A percentile compares a stretch with the other conserved stretches of the same genome.
These are phyloP conservation scores for Eucalyptus regnans DNA, from an alignment of 345 rosid genomes.

Conservation along the genomic window DNA sequence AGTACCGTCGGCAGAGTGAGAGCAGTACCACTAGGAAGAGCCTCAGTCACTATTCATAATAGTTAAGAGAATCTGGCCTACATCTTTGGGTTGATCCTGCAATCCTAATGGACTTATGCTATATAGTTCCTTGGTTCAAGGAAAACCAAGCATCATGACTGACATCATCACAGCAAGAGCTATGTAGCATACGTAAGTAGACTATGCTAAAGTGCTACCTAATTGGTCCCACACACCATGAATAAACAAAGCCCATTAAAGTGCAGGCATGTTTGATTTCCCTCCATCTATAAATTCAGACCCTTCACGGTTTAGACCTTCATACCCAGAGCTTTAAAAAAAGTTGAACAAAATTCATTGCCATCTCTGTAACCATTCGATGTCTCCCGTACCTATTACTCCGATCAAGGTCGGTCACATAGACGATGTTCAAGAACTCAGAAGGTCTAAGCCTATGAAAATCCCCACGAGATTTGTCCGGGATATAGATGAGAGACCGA, in stretches of 20 bases:
- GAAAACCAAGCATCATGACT: not conserved
- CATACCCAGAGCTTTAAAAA: not conserved
- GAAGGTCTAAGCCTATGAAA: conserved; percentile 39
- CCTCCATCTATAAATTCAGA: conserved; percentile 15
- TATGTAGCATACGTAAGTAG: not conserved
- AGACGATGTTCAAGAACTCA: conserved; percentile 88
- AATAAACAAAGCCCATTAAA: not conserved
- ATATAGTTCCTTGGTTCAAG: not conserved
- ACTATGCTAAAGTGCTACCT: not conserved
- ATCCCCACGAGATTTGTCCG: conserved; percentile 74
- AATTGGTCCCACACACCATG: not conserved
- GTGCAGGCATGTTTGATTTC: not conserved
- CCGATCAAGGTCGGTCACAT: conserved; percentile 64
- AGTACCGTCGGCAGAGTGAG: not conserved
- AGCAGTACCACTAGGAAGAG: not conserved
- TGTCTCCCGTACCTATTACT: conserved; percentile 56
- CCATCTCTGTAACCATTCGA: not conserved
- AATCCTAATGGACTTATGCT: not conserved
- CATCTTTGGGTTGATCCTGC: not conserved
- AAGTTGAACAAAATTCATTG: not conserved
- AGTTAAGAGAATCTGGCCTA: not conserved
- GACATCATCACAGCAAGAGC: not conserved
- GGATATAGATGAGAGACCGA: conserved; percentile 48
- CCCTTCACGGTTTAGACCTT: not conserved
- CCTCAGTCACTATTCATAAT: not conserved